Base-by-base conservation (phyloP, 2,329 filamentous ascomycete genomes). In the Ophiostoma tasmaniense region DNA sequence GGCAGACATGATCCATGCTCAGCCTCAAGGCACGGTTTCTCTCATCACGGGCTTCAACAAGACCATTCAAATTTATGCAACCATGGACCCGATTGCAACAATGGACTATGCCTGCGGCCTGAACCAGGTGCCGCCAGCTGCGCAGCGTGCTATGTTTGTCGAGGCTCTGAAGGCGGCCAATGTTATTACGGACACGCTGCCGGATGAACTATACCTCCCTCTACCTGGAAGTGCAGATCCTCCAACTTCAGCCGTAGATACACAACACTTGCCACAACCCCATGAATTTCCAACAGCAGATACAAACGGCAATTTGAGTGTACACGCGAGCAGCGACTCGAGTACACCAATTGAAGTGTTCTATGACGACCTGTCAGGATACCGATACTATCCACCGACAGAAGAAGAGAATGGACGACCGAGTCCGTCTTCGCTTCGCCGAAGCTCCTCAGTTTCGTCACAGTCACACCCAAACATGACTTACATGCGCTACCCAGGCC, bases 41-140 rank as follows among this genome's bases (percentile, higher is more conserved):
- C 83, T 90, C 50, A 80, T 96, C 64, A 87, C 89, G 0, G 93
- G 91, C 0, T 97, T 96, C 80, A 93, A 93, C 71, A 85, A 90
- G 69, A 92, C 89, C 70, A 87, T 92, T 42, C 86, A 89, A 66
- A 87, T 95, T 45, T 96, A 92, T 77, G 85, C 86, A 73, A 93
- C 92, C 2, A 95, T 94, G 83, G 92, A 91, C 69, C 83, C 88
- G 3, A 80, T 96, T 3, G 85, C 90, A 1, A 90, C 90, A n/a
- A 86, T 93, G 74, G 92, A 96, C 75, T 85, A 93, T 76, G 89
- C 90, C 1, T 93, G 93, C 76, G 92, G 92, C 13, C 89, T 92
- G 74, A 89, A 90, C 70, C 88, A 89, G 42, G 82, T 94, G 11
- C 89, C 90, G 67, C 94, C 90, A 87, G 84, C 88, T 22, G 86